Evolutionary conservation across 1,284 basidiomycete genomes (phyloP), one percentile per base, ranked within the genome.

Genomic region (Boletellus deceptivus): DNA sequence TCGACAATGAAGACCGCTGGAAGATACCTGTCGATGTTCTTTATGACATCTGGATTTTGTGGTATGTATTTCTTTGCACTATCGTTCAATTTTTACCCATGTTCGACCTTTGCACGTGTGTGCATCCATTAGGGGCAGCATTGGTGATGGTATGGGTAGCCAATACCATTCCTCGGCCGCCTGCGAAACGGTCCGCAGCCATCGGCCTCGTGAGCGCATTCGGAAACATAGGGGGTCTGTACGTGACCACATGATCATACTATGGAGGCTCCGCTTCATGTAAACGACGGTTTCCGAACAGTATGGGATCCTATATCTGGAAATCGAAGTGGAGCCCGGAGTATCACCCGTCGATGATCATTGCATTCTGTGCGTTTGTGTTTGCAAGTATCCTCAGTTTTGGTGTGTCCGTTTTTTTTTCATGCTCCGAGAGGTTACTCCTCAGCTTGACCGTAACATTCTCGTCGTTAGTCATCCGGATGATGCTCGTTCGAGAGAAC

Each of bases 1-100:
- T 76, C 75, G 2, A 85, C 84, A 0, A 75, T 76, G 68, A 72
- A 70, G 6, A 73, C 74, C 5, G 77, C 69, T 1, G 82, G 74
- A 2, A 76, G 85, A 47, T 88, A 89, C 58, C 70, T 89, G 34
- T 75, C 80, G 1, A 68, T 87, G 63, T 88, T 87, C 69, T 70
- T 85, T 24, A 83, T 86, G 82, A 75, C 83, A 0, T 65, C 63
- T 46, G 82, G 82, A 42, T 80, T 80, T 56, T 71, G 70, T 5
- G 82, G 82, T 79, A 46, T 39, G 77, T 65, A 16, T 6, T 11
- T 20, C 18, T 22, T 4, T 25, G 25, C 3, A 9, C 29, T 13
- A 43, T 33, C 18, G 6, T n/a, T 11, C 13, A 22, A 11, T 11
- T n/a, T 13, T 22, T 7, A 17, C 39, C 5, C 29, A 18, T 33